Evolutionary conservation across 192 early-diverging fungal species (phyloP), one percentile per base, ranked within the genome.

Genomic region (Coemansia reversa): DNA sequence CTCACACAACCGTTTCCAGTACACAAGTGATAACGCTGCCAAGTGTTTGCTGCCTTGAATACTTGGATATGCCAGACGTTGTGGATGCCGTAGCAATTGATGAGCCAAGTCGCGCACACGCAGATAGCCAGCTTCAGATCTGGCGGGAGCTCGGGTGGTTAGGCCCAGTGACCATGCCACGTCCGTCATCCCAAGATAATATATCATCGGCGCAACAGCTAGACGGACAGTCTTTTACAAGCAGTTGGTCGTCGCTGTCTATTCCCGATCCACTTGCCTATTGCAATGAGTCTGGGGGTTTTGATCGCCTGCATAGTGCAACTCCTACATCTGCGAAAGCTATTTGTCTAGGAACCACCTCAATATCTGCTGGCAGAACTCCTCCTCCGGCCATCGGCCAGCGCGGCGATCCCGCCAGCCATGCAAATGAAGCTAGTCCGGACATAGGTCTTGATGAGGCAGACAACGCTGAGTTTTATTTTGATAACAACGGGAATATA

Each of bases 401-500:
- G 16, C 18, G 16, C 12, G 12, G 47, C 20, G 7, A 48, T 18
- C 14, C 18, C n/a, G 30, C 18, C 47, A 45, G 27, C 25, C 18
- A 53, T 53, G 30, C 2, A 29, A 16, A 33, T 22, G 35, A 52
- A n/a, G 7, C 45, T 11, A 5, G 5, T 9, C 42, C 29, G 28
- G 47, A 25, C 7, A 24, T 42, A 19, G 11, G 0, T 0, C 0
- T 42, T 0, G 24, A 22, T 24, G 60, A 59, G 1, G 58, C 9
- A 7, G 53, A 70, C 4, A 52, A 48, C 2, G 45, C 53, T 4
- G 55, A 39, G 16, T 58, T 80, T 28, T 48, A 39, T 23, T 80
- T 80, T 65, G 67, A 73, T 33, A 19, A 53, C 12, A 54, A 65
- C 14, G 77, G 77, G 9, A 67, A 80, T 28, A 24, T 80, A 32